Conservation (phyloP, 257 asterid genomes). For the Fraxinus pennsylvanica region DNA sequence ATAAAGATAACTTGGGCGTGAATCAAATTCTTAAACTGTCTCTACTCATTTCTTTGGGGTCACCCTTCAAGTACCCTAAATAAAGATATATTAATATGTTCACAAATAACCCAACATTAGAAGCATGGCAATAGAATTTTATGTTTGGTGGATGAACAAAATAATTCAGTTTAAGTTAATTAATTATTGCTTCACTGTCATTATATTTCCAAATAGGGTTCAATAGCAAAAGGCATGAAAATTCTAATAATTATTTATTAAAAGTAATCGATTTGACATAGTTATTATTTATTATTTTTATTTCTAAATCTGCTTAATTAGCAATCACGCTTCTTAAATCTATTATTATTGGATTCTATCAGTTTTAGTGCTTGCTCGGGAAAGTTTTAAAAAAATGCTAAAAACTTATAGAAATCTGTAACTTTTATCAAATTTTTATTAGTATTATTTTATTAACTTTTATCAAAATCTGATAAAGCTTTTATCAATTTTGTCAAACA, state of each 20-base stretch:
- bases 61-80: not conserved
- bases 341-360: not conserved
- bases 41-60: slow-evolving; percentile 10
- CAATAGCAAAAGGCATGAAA: not conserved
- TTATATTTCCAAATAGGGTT: not conserved
- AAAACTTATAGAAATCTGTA: too few relatives aligned
- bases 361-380: too few relatives aligned
- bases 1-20: slow-evolving; percentile 3
- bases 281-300: too few relatives aligned
- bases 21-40: not conserved
- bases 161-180: not conserved
- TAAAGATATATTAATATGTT: not conserved
- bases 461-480: too few relatives aligned
- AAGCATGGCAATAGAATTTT: not conserved
- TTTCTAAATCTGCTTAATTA: not conserved
- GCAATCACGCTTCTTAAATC: not conserved
- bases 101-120: not conserved
- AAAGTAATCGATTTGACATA: too few relatives aligned
- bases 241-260: not conserved
- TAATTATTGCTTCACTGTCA: slow-evolving; percentile 3
- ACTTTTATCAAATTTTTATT: too few relatives aligned
- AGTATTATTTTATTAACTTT: too few relatives aligned
- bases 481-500: too few relatives aligned
- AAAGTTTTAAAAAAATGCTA: too few relatives aligned
- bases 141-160: not conserved